These are phyloP conservation scores for Chamaecyparis obtusa DNA, from an alignment of 75 land plant genomes.

Conservation along the genomic window DNA sequence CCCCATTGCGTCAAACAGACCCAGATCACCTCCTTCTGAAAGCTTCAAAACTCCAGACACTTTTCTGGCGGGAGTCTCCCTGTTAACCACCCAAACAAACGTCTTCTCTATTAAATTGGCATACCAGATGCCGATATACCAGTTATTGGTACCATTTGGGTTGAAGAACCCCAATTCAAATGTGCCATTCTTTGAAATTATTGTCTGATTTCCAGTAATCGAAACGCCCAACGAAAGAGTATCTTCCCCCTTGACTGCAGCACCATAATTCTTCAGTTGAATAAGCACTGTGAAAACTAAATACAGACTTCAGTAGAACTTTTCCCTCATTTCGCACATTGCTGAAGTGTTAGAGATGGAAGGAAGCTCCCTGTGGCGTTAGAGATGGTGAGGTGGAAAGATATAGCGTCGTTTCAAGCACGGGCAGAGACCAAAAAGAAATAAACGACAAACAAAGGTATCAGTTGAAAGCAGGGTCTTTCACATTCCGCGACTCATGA, in stretches of 20 bases:
- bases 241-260: not conserved
- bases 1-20: not conserved
- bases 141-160: not conserved
- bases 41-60: not conserved
- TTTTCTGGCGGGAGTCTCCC: not conserved
- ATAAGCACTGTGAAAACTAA: not conserved
- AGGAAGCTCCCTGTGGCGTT: no score
- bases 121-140: conserved; percentile 7
- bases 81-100: not conserved
- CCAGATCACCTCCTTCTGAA: not conserved
- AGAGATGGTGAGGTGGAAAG: no score
- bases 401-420: no score
- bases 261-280: not conserved
- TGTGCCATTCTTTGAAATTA: not conserved
- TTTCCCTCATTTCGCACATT: not conserved
- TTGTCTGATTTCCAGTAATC: not conserved
- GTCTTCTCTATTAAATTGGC: not conserved
- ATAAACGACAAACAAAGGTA: no score
- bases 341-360: not conserved
- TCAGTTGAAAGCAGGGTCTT: no score
- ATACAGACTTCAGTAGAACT: not conserved
- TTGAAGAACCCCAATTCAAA: not conserved
- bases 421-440: no score
- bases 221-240: not conserved
- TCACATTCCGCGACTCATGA: no score